Evolutionary conservation across 768 basidiomycete genomes (phyloP), one percentile per base, ranked within the genome.

Genomic region (Macrolepiota albuminosa): DNA sequence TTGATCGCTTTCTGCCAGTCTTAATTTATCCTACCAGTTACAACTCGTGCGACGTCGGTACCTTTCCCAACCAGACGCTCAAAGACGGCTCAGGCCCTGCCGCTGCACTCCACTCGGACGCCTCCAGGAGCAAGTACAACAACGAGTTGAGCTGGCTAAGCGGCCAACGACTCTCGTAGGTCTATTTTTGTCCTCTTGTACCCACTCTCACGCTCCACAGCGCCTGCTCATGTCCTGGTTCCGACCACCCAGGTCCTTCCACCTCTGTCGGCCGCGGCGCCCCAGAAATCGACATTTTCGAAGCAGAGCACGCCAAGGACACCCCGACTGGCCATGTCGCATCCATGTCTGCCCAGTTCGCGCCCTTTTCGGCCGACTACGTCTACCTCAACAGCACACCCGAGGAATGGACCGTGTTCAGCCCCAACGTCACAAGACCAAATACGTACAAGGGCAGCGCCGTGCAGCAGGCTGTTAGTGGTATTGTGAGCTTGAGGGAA

Each of bases 201-300:
- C 16, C 6, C 39, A 24, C 24, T 47, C 33, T 58, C 14, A 42
- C 39, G 14, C 9, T 57, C n/a, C 42, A 1, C 63, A 87, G 86
- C 6, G 81, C 91, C 0, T 93, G 91, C 68, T 90, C 91, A 1
- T 94, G 91, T 67, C 76, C 86, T 0, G 80, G 78, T 14, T 82
- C 84, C 53, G 89, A 91, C 61, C 92, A 94, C 69, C 92, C 91
- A 0, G 92, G 92, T 1, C 92, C 92, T 0, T 49, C 63, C 18
- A 60, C 67, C 49, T 66, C 61, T 16, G 67, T 73, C 37, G 91
- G 91, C 11, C 85, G 91, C 51, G 86, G 86, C 4, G 84, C 88
- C 0, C 91, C 91, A 4, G 90, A 94, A 72, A 91, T 94, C 67
- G 91, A 93, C 70, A 78, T 93, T 59, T 78, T 93, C 60, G 91